Percentiles rank a stretch among this genome's conserved stretches.
Evolutionary conservation across 2,329 filamentous ascomycete genomes (phyloP).

Genomic region (Scortechinia acanthostroma): DNA sequence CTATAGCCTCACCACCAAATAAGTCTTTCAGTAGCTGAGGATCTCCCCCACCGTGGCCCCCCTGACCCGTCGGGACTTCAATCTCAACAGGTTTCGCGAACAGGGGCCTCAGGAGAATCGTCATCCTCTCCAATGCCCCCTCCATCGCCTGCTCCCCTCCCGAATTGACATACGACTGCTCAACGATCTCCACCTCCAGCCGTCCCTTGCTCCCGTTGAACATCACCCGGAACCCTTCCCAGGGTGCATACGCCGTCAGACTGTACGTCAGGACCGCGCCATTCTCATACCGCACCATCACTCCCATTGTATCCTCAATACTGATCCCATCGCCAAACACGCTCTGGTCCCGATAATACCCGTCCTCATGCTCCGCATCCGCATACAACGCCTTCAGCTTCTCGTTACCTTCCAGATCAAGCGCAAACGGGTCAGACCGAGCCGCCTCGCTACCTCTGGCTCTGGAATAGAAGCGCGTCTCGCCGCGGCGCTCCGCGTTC

Average conservation of each 20-base stretch:
- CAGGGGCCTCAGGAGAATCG: constrained; percentile 39
- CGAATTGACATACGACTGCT: constrained; percentile 54
- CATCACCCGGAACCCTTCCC: constrained; percentile 49
- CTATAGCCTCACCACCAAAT: constrained; percentile 41
- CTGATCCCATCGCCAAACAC: constrained; percentile 57
- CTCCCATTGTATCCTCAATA: constrained; percentile 58
- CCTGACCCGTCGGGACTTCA: constrained; percentile 38
- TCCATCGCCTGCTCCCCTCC: constrained; percentile 48
- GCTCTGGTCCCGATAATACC: constrained; percentile 53
- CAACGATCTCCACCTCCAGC: constrained; percentile 53
- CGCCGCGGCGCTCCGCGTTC: constrained; percentile 48
- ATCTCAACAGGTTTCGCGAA: constrained; percentile 49
- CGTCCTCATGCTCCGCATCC: constrained; percentile 56
- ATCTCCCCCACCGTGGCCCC: constrained; percentile 55
- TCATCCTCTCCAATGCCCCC: constrained; percentile 39
- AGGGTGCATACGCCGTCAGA: constrained; percentile 52
- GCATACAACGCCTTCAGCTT: constrained; percentile 51
- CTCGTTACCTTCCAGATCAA: constrained; percentile 41
- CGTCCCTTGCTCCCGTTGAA: constrained; percentile 52
- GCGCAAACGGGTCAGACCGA: constrained; percentile 45
- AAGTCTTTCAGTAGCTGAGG: constrained; percentile 46
- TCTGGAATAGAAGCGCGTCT: constrained; percentile 39
- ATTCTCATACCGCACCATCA: constrained; percentile 47
- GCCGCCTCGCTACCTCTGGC: constrained; percentile 40
- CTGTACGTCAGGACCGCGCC: constrained; percentile 52